Conservation (phyloP, 2,329 filamentous ascomycete genomes). For the Coniella lustricola region DNA sequence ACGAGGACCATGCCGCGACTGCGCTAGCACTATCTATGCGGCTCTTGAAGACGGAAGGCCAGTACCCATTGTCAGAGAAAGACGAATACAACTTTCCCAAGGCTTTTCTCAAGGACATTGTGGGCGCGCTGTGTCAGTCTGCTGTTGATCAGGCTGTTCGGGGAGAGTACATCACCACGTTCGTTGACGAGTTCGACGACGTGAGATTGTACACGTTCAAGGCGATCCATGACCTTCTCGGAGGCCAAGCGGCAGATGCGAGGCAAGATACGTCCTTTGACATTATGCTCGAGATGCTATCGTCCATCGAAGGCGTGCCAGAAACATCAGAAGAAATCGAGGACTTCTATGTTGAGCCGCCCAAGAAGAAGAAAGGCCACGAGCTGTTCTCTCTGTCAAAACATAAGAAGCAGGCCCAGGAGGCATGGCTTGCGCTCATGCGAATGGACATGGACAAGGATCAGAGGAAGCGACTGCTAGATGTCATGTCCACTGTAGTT, state of each 20-base stretch:
- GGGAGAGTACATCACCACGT: slow-evolving; percentile 70
- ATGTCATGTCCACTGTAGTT: slow-evolving; percentile 68
- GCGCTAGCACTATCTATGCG: slow-evolving; percentile 77
- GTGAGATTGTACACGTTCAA: slow-evolving; percentile 77
- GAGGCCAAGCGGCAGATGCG: slow-evolving; percentile 20
- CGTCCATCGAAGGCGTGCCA: slow-evolving; percentile 64
- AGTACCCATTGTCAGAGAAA: slow-evolving; percentile 46
- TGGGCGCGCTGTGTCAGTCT: slow-evolving; percentile 54
- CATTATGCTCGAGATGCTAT: slow-evolving; percentile 55
- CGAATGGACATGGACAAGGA: slow-evolving; percentile 58
- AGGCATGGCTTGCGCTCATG: slow-evolving; percentile 79
- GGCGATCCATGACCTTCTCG: slow-evolving; percentile 39
- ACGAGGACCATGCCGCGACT: slow-evolving; percentile 58
- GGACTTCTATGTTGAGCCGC: slow-evolving; percentile 55
- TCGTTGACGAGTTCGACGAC: slow-evolving; percentile 73
- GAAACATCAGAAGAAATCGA: slow-evolving; percentile 58
- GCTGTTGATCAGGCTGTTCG: slow-evolving; percentile 53
- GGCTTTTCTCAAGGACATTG: slow-evolving; percentile 56
- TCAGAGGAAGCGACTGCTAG: slow-evolving; percentile 73
- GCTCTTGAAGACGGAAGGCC: slow-evolving; percentile 71
- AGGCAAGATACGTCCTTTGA: slow-evolving; percentile 38
- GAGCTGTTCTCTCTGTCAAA: slow-evolving; percentile 56
- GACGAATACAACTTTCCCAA: slow-evolving; percentile 65
- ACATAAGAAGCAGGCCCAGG: slow-evolving; percentile 75
- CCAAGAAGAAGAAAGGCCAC: slow-evolving; percentile 62